These are phyloP conservation scores for Fraxinus velutina DNA, from an alignment of 305 asterid genomes.

Conservation along the genomic window DNA sequence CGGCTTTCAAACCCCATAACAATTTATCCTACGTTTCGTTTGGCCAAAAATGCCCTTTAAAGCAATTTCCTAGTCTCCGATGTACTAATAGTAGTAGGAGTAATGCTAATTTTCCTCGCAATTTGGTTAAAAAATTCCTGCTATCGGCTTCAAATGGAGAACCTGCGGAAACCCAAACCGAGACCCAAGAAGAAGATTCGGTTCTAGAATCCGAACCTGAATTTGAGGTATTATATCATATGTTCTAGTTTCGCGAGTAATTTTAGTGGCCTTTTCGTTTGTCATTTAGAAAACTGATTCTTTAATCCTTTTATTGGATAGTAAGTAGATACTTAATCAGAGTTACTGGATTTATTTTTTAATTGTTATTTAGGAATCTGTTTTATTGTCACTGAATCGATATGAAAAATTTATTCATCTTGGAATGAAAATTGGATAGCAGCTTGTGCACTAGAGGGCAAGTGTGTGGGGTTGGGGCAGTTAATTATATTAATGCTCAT, in stretches of 20 bases:
- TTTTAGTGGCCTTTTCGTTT: not conserved
- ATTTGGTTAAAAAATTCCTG: conserved; percentile 25
- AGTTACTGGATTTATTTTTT: not conserved
- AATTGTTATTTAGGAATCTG: not conserved
- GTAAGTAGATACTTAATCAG: not conserved
- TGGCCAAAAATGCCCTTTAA: conserved; percentile 21
- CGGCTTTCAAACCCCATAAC: conserved; percentile 20
- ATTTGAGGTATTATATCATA: conserved; percentile 30
- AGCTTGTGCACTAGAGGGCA: not conserved
- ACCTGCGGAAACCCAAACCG: conserved; percentile 36
- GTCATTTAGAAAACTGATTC: not conserved
- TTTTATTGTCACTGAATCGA: not conserved
- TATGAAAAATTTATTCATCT: not conserved
- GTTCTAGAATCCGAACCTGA: conserved; percentile 33
- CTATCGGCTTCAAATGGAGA: conserved; percentile 44
- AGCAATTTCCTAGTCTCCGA: conserved; percentile 24
- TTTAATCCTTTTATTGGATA: not conserved
- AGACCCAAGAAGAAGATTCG: conserved; percentile 35
- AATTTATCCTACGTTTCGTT: conserved; percentile 29
- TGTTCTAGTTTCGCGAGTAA: not conserved
- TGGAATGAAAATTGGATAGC: not conserved
- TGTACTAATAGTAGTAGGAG: conserved; percentile 22
- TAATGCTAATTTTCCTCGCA: conserved; percentile 23
- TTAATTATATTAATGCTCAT: not conserved
- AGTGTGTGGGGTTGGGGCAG: not conserved